Base-by-base conservation (phyloP, 805 yeast species). In the Candida boleticola region DNA sequence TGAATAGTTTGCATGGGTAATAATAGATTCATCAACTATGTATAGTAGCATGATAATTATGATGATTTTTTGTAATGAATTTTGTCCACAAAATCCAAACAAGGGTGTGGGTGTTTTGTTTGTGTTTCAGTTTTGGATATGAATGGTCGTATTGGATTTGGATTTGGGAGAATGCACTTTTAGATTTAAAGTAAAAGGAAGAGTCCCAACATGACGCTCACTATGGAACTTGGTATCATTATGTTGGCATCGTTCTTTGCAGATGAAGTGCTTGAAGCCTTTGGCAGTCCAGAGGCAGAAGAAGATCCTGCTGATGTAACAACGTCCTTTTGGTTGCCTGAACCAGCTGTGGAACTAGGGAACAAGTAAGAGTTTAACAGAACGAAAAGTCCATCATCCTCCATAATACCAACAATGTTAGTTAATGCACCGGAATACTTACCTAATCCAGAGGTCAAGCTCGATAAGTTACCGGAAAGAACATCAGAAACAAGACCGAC, bases 331-430 rank as follows among this genome's bases (percentile, higher is more conserved):
- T 37, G 16, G 27, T 23, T 23, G 10, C 27, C 34, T n/a, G n/a
- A n/a, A 3, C 23, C 30, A 7, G 53, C 37, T 19, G 48, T 29
- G 3, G 56, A 45, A 9, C 32, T 26, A 7, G 63, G 61, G 53
- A 64, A 66, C 3, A 70, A 47, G 34, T 54, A 60, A 35, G 56
- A 42, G 50, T 70, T 70, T 56, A 70, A 63, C 42, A 66, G 61
- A 14, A 50, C 59, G 43, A 70, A 70, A 7, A 66, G 53, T 5
- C 74, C 74, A 31, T 54, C 55, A 23, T 51, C 38, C 44, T 70
- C 70, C 27, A 68, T 60, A 34, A 60, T 71, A 4, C 39, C 31
- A 32, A 67, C 37, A 14, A 68, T 61, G n/a, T 46, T 55, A 36
- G 50, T 48, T 18, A 68, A 39, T 4, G 71, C 73, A 7, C 52